Evolutionary conservation across 2,329 filamentous ascomycete species (phyloP).

Genomic region (Paraphoma sp.): DNA sequence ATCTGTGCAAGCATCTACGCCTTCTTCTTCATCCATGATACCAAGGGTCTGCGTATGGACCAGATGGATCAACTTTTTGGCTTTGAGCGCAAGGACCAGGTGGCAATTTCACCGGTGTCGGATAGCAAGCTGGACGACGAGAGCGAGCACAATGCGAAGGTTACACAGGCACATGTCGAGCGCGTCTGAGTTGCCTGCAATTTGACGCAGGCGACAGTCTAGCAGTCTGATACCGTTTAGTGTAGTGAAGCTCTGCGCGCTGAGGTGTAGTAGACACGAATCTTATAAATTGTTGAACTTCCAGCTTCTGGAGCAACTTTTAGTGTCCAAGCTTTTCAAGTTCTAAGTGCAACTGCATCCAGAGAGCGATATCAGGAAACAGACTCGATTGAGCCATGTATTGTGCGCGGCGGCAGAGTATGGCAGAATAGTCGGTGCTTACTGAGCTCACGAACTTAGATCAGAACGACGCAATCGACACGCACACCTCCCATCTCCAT

Average conservation of each 20-base stretch:
- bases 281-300: no score
- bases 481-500: neutral
- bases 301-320: no score
- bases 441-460: neutral
- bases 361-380: no score
- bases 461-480: no score
- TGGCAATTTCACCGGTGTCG: conserved; percentile 1
- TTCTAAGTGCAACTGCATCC: no score
- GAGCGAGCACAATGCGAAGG: conserved; percentile 26
- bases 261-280: no score
- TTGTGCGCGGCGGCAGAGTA: no score
- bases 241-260: no score
- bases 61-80: conserved; percentile 50
- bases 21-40: conserved; percentile 51
- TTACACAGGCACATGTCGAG: conserved; percentile 4
- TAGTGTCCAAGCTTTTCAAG: no score
- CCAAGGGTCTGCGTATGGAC: conserved; percentile 47
- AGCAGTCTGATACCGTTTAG: no score
- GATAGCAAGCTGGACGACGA: conserved; percentile 15
- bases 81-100: conserved; percentile 26
- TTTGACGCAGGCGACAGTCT: no score
- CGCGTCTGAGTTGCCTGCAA: neutral
- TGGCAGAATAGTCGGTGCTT: neutral
- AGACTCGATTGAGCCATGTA: no score
- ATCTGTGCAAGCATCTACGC: conserved; percentile 47